Percentiles rank a stretch among this genome's conserved stretches.
Conservation (phyloP, 73 alveolate species). For the Effrenium voratum region DNA sequence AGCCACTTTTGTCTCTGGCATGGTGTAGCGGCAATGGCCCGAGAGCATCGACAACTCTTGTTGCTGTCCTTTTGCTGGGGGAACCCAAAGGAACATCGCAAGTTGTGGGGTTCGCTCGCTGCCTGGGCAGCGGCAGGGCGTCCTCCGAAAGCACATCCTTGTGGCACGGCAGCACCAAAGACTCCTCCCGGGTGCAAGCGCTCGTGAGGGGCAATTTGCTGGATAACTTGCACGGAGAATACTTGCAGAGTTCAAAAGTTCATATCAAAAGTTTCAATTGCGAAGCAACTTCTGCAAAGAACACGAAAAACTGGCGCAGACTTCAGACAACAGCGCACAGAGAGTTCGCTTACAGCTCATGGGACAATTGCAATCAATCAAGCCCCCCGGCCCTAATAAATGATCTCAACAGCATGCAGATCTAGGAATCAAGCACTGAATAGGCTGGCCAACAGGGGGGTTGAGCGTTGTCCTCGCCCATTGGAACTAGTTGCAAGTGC, state of each 20-base stretch:
- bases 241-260: not conserved
- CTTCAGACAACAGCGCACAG: no score
- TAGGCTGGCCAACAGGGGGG: no score
- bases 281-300: not conserved
- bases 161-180: constrained; percentile 12
- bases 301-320: not conserved
- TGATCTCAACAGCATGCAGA: no score
- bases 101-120: not conserved
- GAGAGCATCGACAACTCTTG: not conserved
- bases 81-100: not conserved
- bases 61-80: not conserved
- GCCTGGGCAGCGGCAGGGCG: not conserved
- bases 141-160: not conserved
- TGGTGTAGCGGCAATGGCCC: not conserved
- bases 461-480: no score
- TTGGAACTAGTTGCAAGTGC: no score
- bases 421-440: no score
- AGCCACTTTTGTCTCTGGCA: not conserved
- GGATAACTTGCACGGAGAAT: no score
- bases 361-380: no score
- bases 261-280: not conserved
- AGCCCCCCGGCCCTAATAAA: no score
- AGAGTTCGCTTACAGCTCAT: no score
- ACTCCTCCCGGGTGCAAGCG: not conserved
- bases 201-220: not conserved